Evolutionary conservation across 2,329 filamentous ascomycete species (phyloP).

Genomic region (Tolypocladium sp.): DNA sequence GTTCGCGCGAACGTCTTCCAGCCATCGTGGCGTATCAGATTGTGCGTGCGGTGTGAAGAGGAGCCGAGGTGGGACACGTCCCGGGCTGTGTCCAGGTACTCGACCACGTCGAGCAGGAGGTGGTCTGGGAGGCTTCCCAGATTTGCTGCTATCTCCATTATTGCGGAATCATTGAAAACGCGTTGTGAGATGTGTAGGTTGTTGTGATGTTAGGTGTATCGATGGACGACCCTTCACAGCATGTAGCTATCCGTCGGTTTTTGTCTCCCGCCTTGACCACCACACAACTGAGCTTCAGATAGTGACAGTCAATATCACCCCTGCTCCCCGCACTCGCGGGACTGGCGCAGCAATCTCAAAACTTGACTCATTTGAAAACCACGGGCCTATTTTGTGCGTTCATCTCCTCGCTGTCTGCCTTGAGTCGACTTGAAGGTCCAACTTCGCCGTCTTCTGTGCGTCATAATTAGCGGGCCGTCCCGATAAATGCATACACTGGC

Average conservation of each 20-base stretch:
- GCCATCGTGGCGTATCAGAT: constrained; percentile 29
- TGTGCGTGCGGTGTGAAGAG: constrained; percentile 28
- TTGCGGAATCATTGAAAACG: background rate
- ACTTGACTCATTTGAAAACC: background rate
- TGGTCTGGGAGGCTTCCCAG: constrained; percentile 39
- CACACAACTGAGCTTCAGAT: background rate
- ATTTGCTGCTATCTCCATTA: constrained; percentile 15
- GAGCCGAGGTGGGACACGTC: constrained; percentile 33
- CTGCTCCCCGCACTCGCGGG: background rate
- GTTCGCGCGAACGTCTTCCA: constrained; percentile 41
- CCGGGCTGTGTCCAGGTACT: constrained; percentile 36
- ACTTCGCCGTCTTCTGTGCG: background rate
- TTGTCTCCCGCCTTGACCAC: background rate
- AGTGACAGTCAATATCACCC: background rate
- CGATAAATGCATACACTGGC: background rate
- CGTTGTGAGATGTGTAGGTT: background rate
- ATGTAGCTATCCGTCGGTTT: background rate
- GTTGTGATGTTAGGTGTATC: background rate
- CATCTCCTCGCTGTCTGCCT: background rate
- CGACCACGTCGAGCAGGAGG: constrained; percentile 38
- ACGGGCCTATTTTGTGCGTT: background rate
- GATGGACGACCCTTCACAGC: background rate
- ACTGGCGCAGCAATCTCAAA: background rate
- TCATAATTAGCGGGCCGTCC: background rate
- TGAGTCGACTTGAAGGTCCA: background rate